A percentile compares a stretch with the other conserved stretches of the same genome.
Conservation (phyloP, 2,329 filamentous ascomycete genomes). For the Metarhizium robertsii region DNA sequence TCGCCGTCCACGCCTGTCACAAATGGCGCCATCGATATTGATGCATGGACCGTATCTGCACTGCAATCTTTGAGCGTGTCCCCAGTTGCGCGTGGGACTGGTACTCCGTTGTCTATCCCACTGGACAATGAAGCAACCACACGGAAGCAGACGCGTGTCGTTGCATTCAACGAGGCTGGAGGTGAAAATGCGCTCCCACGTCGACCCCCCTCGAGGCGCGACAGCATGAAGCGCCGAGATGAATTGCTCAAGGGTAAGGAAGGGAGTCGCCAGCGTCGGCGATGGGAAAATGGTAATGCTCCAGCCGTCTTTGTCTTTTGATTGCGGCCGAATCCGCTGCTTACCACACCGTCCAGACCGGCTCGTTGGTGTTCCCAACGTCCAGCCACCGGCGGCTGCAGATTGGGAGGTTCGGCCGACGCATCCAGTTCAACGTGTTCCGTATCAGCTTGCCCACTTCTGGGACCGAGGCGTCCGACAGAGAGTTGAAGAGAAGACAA, state of each 20-base stretch:
- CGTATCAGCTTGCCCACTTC: constrained; percentile 79
- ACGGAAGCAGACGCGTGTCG: constrained; percentile 9
- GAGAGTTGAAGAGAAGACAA: constrained; percentile 38
- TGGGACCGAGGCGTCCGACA: constrained; percentile 58
- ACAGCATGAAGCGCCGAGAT: constrained; percentile 55
- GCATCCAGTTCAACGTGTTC: constrained; percentile 66
- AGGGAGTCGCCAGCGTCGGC: constrained; percentile 72
- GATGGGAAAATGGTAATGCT: constrained; percentile 82
- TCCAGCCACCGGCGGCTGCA: constrained; percentile 66
- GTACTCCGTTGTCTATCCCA: constrained; percentile 61
- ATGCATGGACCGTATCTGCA: constrained; percentile 55
- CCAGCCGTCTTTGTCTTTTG: not conserved
- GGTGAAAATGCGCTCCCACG: constrained; percentile 27
- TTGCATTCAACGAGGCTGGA: constrained; percentile 10
- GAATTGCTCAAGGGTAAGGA: constrained; percentile 81
- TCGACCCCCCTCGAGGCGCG: constrained; percentile 40
- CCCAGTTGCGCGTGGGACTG: constrained; percentile 47
- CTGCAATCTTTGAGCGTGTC: constrained; percentile 47
- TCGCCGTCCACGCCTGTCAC: constrained; percentile 16
- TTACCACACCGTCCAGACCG: constrained; percentile 49
- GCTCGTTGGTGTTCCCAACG: constrained; percentile 78
- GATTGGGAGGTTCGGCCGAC: constrained; percentile 83
- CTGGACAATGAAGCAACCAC: constrained; percentile 47
- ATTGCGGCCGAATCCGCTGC: not conserved
- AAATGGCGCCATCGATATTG: constrained; percentile 42